These are phyloP conservation scores for Lactarius evosmus DNA, from an alignment of 768 basidiomycete species.

Conservation along the genomic window DNA sequence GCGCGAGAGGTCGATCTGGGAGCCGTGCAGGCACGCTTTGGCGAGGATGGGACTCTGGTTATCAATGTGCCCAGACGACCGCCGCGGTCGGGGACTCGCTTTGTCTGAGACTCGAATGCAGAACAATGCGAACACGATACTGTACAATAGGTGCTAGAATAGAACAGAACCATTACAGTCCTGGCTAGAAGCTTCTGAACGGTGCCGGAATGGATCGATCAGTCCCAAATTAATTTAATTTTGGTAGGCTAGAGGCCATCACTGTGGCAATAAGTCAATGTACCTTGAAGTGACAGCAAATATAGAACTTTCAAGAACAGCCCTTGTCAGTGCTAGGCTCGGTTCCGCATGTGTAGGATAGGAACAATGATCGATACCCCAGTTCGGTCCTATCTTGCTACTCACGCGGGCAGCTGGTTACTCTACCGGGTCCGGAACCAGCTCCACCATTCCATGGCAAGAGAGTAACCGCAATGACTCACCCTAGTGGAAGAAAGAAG, in stretches of 20 bases:
- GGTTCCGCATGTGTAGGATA: neutral
- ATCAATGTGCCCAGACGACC: slow-evolving; percentile 14
- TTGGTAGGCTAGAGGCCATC: neutral
- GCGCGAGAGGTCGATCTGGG: neutral
- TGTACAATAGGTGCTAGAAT: neutral
- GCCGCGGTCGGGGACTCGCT: neutral
- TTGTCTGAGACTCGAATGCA: neutral
- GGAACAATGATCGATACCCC: neutral
- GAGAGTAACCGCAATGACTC: neutral
- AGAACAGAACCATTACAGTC: neutral
- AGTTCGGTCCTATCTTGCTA: neutral
- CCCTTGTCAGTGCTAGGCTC: neutral
- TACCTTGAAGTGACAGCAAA: neutral
- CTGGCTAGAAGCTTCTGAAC: neutral
- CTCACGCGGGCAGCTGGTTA: neutral
- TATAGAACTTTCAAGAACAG: neutral
- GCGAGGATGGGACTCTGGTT: slow-evolving; percentile 6
- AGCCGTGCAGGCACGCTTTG: slow-evolving; percentile 12
- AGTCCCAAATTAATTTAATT: neutral
- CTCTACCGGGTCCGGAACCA: neutral
- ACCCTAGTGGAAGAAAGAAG: neutral
- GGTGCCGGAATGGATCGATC: neutral
- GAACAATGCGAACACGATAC: neutral
- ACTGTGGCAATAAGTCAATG: neutral
- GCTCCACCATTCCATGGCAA: neutral